phyloP scores from a whole-genome alignment of 208 protist species.

The Leishmania major region DNA sequence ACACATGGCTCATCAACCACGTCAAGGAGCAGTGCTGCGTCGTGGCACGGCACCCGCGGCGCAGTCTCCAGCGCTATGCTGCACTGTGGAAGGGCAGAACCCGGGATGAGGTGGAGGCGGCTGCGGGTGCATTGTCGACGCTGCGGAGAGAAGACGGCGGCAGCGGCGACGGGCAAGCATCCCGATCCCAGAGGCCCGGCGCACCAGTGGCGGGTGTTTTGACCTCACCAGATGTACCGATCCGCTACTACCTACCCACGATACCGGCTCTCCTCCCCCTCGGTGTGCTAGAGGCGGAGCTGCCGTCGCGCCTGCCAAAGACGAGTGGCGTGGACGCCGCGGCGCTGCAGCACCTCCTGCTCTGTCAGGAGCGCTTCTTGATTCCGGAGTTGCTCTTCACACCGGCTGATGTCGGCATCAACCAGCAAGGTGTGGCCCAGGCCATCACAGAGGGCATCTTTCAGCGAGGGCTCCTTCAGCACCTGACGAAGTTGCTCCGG shows the following conservation, averaged over 20 bases:
- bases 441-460: constrained; percentile 45
- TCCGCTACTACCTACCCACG: constrained; percentile 76
- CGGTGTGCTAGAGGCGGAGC: constrained; percentile 57
- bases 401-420: constrained; percentile 60
- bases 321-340: constrained; percentile 19
- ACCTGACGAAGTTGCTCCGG: constrained; percentile 38
- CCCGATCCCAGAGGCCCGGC: neutral
- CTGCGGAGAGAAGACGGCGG: neutral
- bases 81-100: constrained; percentile 8
- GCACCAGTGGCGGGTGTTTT: neutral
- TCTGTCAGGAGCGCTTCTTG: constrained; percentile 73
- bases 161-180: neutral
- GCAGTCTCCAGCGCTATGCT: constrained; percentile 10
- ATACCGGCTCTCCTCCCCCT: constrained; percentile 67
- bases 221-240: constrained; percentile 10
- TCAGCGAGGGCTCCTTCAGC: constrained; percentile 44
- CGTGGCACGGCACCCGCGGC: constrained; percentile 30
- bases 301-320: constrained; percentile 29
- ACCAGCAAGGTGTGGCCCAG: constrained; percentile 64
- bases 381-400: constrained; percentile 86
- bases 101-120: constrained; percentile 14
- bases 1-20: constrained; percentile 85
- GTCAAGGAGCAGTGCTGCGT: constrained; percentile 76
- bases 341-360: constrained; percentile 37
- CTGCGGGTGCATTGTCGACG: neutral